Evolutionary conservation across 1,284 basidiomycete species (phyloP).

Genomic region (Mycena sp.): DNA sequence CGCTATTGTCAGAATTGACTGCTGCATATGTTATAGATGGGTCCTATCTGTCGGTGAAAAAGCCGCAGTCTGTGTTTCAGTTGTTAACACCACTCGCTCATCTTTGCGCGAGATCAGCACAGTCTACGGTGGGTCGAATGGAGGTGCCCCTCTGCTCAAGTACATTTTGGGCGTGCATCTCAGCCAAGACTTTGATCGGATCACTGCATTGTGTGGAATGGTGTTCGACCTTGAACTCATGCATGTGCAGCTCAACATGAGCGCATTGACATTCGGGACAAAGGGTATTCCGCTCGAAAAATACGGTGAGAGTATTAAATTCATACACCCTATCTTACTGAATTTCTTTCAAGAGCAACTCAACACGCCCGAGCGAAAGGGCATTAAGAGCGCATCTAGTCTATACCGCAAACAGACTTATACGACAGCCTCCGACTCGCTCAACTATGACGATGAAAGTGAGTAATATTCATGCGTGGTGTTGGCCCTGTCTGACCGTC

Average conservation of each 20-base stretch:
- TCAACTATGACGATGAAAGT: not conserved
- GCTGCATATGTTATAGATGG: not conserved
- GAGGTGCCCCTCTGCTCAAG: not conserved
- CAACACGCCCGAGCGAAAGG: not conserved
- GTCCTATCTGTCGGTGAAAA: not conserved
- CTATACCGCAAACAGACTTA: not conserved
- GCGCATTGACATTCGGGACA: not conserved
- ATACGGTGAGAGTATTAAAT: not conserved
- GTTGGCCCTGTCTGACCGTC: not conserved
- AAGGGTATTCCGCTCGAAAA: not conserved
- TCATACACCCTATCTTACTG: not conserved
- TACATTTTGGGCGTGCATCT: not conserved
- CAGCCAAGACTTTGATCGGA: not conserved
- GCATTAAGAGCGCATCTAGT: not conserved
- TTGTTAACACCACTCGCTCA: not conserved
- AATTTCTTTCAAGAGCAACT: not conserved
- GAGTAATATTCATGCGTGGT: not conserved
- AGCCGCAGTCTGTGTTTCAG: not conserved
- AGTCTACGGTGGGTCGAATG: no score
- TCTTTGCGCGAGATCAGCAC: not conserved
- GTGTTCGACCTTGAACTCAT: not conserved
- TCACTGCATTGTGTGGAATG: not conserved
- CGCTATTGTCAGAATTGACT: not conserved
- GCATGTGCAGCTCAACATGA: no score
- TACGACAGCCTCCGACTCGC: not conserved